Evolutionary conservation across 345 rosid species (phyloP).

Genomic region (Lepidium aucheri): DNA sequence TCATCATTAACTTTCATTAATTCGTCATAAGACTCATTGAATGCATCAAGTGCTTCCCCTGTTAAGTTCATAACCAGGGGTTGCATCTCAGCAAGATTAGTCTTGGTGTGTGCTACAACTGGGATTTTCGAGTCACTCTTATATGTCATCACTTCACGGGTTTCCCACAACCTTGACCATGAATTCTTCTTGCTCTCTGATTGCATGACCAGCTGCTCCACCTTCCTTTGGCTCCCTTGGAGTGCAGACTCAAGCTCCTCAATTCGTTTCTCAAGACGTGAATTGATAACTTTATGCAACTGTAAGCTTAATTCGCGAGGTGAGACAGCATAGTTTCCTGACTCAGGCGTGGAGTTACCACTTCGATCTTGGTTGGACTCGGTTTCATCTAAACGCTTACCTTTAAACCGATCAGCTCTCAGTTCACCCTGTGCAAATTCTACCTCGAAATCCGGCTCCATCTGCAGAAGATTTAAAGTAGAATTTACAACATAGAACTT

Average conservation of each 20-base stretch:
- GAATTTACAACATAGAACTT: neutral
- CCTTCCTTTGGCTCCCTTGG: slow-evolving; percentile 59
- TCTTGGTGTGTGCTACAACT: slow-evolving; percentile 18
- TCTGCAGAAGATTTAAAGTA: slow-evolving; percentile 30
- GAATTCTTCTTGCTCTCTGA: slow-evolving; percentile 31
- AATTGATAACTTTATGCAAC: slow-evolving; percentile 64
- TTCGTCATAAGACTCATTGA: slow-evolving; percentile 64
- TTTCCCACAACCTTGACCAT: slow-evolving; percentile 29
- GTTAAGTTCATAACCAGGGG: slow-evolving; percentile 64
- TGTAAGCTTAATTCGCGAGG: slow-evolving; percentile 68
- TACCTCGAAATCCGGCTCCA: slow-evolving; percentile 48
- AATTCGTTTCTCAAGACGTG: slow-evolving; percentile 60
- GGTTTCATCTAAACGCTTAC: slow-evolving; percentile 22
- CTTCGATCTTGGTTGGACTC: slow-evolving; percentile 49
- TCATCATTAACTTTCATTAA: slow-evolving; percentile 50
- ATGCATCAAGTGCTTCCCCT: slow-evolving; percentile 76
- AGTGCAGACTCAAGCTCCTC: slow-evolving; percentile 73
- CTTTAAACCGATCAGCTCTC: slow-evolving; percentile 24
- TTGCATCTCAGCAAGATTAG: slow-evolving; percentile 26
- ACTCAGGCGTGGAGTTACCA: slow-evolving; percentile 42
- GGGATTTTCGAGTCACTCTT: slow-evolving; percentile 22
- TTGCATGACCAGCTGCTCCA: slow-evolving; percentile 39
- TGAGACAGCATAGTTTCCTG: slow-evolving; percentile 64
- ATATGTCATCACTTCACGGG: slow-evolving; percentile 22
- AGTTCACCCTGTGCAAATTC: slow-evolving; percentile 63